A percentile compares a stretch with the other conserved stretches of the same genome.
phyloP scores from a whole-genome alignment of 2,329 filamentous ascomycete species.

The Seiridium cupressi region DNA sequence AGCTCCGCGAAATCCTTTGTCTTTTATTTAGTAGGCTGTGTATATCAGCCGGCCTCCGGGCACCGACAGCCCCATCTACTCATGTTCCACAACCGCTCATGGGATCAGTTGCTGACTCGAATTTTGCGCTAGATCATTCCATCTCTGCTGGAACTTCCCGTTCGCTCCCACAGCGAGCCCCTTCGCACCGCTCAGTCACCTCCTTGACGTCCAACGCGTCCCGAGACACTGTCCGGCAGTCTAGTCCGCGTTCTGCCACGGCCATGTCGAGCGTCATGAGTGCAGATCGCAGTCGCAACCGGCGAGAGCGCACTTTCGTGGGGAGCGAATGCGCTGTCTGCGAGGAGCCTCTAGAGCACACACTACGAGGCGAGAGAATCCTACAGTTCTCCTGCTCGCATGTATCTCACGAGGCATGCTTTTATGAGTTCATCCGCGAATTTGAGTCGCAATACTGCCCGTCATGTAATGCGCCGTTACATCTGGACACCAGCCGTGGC shows the following conservation, averaged over 20 bases:
- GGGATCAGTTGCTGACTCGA: conserved; percentile 20
- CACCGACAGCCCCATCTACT: not conserved
- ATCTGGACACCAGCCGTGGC: conserved; percentile 87
- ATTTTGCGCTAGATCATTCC: conserved; percentile 31
- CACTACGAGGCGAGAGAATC: conserved; percentile 87
- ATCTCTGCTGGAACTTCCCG: conserved; percentile 34
- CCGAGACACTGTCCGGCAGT: conserved; percentile 29
- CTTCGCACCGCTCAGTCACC: conserved; percentile 37
- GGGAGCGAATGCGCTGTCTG: conserved; percentile 94
- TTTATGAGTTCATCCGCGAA: conserved; percentile 97
- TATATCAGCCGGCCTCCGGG: not conserved
- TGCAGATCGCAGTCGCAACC: conserved; percentile 72
- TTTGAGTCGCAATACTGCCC: conserved; percentile 93
- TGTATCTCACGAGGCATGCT: conserved; percentile 96
- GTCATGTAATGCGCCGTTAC: conserved; percentile 86
- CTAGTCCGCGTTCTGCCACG: conserved; percentile 26
- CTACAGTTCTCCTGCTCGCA: conserved; percentile 96
- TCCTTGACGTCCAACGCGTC: conserved; percentile 36
- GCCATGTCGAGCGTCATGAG: conserved; percentile 66
- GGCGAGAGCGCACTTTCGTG: conserved; percentile 91
- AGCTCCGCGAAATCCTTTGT: too few species aligned
- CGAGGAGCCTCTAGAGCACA: conserved; percentile 95
- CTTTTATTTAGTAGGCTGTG: not conserved
- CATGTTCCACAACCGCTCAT: conserved; percentile 10
- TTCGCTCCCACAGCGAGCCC: conserved; percentile 25